Percentiles rank a stretch among this genome's conserved stretches.
Conservation (phyloP, 2,329 filamentous ascomycete genomes). For the Plectosphaerella cucumerina region DNA sequence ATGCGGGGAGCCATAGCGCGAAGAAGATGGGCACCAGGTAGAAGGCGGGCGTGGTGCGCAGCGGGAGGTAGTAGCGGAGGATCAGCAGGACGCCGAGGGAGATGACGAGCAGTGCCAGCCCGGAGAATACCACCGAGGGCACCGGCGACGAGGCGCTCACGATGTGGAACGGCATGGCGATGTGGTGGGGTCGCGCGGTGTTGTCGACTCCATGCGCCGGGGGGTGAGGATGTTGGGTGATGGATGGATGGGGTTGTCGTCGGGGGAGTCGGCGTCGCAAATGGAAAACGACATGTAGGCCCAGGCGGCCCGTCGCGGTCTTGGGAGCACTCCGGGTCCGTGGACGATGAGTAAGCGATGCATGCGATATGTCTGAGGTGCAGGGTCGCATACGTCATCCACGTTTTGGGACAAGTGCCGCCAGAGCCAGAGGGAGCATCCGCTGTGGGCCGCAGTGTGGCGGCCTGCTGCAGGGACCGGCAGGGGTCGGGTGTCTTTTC, state of each 20-base stretch:
- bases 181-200: background rate
- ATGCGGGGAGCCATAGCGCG: conserved; percentile 87
- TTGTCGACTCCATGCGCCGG: background rate
- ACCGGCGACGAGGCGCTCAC: conserved; percentile 57
- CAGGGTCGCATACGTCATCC: too few relatives aligned
- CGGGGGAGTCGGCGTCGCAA: background rate
- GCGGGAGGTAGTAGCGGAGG: conserved; percentile 82
- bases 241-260: background rate
- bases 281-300: background rate
- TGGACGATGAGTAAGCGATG: too few relatives aligned
- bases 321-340: too few relatives aligned
- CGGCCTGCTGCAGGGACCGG: too few relatives aligned
- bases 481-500: too few relatives aligned
- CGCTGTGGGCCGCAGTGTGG: too few relatives aligned
- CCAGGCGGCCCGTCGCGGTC: too few relatives aligned
- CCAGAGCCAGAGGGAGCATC: too few relatives aligned
- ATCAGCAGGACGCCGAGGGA: conserved; percentile 76
- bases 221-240: background rate
- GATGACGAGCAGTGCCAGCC: conserved; percentile 68
- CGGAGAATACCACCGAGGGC: conserved; percentile 75
- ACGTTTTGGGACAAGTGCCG: too few relatives aligned
- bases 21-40: conserved; percentile 91
- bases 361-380: too few relatives aligned
- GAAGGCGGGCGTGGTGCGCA: conserved; percentile 86
- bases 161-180: conserved; percentile 45